A percentile compares a stretch with the other conserved stretches of the same genome.
phyloP scores from a whole-genome alignment of 495 filamentous ascomycete species.

The Penicillium paradoxum region DNA sequence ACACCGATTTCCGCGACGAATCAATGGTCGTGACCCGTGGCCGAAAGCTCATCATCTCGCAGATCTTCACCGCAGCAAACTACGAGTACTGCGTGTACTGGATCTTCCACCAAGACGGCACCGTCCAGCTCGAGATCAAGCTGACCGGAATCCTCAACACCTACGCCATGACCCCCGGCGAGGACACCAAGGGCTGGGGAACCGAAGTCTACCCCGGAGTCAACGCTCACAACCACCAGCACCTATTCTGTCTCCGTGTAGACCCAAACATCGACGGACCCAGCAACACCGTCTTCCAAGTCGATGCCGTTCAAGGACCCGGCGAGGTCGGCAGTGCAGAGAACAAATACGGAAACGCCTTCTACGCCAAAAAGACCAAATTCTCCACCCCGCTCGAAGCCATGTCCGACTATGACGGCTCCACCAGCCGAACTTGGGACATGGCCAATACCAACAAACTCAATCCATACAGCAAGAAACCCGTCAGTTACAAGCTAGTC shows the following conservation, averaged over 20 bases:
- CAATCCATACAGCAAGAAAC: conserved; percentile 81
- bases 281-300: conserved; percentile 79
- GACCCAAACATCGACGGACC: conserved; percentile 88
- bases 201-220: conserved; percentile 90
- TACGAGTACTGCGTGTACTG: conserved; percentile 96
- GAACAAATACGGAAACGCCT: conserved; percentile 92
- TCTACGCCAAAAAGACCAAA: conserved; percentile 84
- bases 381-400: conserved; percentile 67
- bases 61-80: conserved; percentile 94
- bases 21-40: conserved; percentile 81
- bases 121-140: conserved; percentile 91
- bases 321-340: conserved; percentile 72
- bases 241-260: conserved; percentile 88
- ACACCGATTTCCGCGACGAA: conserved; percentile 91
- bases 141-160: conserved; percentile 95
- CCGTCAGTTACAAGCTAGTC: conserved; percentile 86
- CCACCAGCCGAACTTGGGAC: conserved; percentile 81
- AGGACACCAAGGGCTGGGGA: conserved; percentile 85
- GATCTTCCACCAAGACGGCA: conserved; percentile 92
- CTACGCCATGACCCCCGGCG: conserved; percentile 75
- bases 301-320: conserved; percentile 61
- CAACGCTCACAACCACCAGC: conserved; percentile 82
- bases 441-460: conserved; percentile 81
- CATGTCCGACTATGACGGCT: conserved; percentile 76
- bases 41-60: conserved; percentile 82